Evolutionary conservation across 192 early-diverging fungal species (phyloP), one percentile per base, ranked within the genome.

Genomic region (Backusella liffmaniae): DNA sequence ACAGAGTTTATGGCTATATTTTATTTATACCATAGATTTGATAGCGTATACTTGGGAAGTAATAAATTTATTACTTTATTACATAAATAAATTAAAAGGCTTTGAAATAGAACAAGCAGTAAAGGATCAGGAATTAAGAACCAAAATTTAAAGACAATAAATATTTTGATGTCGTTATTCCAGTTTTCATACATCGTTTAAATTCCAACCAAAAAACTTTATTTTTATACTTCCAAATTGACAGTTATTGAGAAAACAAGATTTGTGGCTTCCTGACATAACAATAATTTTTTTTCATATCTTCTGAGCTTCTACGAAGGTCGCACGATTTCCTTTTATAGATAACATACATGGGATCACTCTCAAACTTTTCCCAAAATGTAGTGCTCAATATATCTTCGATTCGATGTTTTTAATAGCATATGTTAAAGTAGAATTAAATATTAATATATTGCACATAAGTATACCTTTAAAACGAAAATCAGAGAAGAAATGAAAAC

Each of bases 151-250:
- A 29, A 62, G 29, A 62, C 21, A 62, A 62, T 53, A 21, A 23
- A 15, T 29, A 10, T 62, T 62, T 29, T 62, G 56, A 62, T 62
- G 56, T 62, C 23, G 26, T 29, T 62, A 62, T 12, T 12, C 56
- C 56, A 62, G 56, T 62, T 62, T 62, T 59, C 53, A 59, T 59
- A 59, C 23, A 59, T 59, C 10, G 21, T 59, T 59, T 62, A 23
- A 62, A 62, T 62, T 29, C 10, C 26, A 29, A 62, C 56, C 26
- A 62, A 62, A 59, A 62, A 62, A 9, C 10, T 29, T 62, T 13
- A 26, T 29, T 62, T 62, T 62, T 62, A 29, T 62, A 62, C 21
- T 5, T 62, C 26, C 29, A 23, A 62, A 62, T 62, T 62, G 56
- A 62, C 56, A 62, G 56, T 62, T 62, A 29, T 29, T 26, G 56